phyloP scores from a whole-genome alignment of 2,329 filamentous ascomycete genomes.

The Ophiostoma perfectum region DNA sequence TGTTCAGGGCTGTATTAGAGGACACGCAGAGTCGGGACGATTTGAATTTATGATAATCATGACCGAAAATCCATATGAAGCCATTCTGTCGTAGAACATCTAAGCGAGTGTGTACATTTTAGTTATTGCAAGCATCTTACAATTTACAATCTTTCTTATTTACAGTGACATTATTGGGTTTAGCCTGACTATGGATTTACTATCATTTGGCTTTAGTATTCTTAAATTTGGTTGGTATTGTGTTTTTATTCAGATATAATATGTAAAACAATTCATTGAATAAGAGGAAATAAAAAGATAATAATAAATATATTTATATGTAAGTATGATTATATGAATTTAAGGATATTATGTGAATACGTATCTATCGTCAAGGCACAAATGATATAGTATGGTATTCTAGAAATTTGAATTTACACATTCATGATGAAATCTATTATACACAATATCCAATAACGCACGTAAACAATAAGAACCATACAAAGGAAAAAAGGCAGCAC shows the following conservation, averaged over 20 bases:
- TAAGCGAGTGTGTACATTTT: background rate
- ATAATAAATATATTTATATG: background rate
- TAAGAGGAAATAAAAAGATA: no score
- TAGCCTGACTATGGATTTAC: background rate
- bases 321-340: no score
- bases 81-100: background rate
- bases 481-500: background rate
- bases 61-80: background rate
- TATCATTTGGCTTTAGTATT: no score
- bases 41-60: background rate
- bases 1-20: no score
- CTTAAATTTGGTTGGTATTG: no score
- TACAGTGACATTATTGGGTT: background rate
- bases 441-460: background rate
- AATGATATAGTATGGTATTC: no score
- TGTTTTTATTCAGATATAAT: no score
- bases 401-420: background rate
- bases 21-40: no score
- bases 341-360: no score
- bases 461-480: background rate
- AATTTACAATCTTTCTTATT: background rate
- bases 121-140: background rate
- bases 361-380: no score
- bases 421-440: background rate
- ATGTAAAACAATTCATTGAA: no score